phyloP scores from a whole-genome alignment of 2,329 filamentous ascomycete genomes.

The Botryosphaeria agaves region DNA sequence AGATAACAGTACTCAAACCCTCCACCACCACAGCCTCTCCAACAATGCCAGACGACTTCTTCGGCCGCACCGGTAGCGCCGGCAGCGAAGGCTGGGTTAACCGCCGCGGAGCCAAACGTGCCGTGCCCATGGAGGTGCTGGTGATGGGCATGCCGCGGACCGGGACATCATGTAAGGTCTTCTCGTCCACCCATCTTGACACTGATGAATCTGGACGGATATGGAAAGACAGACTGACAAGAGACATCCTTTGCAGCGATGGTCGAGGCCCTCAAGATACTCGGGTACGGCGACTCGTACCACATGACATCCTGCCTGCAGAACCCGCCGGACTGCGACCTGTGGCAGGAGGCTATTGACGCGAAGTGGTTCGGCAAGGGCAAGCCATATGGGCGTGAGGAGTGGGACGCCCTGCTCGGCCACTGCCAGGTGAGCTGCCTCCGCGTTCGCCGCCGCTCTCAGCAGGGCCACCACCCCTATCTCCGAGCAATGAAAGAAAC shows the following conservation, averaged over 20 bases:
- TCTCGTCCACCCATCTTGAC: background rate
- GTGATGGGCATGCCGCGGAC: conserved; percentile 53
- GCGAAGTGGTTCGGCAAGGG: conserved; percentile 45
- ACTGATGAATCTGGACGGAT: no score
- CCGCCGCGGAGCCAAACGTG: conserved; percentile 20
- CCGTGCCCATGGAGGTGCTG: conserved; percentile 56
- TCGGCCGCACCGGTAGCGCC: background rate
- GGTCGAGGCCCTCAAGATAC: conserved; percentile 38
- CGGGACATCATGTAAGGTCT: conserved; percentile 47
- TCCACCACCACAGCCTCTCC: no score
- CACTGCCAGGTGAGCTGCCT: conserved; percentile 27
- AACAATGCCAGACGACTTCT: no score
- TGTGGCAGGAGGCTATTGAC: conserved; percentile 53
- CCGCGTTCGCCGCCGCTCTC: background rate
- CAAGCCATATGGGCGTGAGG: conserved; percentile 41
- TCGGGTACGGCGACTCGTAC: conserved; percentile 53
- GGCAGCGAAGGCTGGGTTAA: background rate
- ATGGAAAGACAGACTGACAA: no score
- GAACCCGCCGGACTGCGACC: conserved; percentile 47
- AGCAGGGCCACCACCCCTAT: background rate
- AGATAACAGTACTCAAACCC: no score
- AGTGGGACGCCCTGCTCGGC: conserved; percentile 53
- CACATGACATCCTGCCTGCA: conserved; percentile 59
- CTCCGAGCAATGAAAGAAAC: background rate
- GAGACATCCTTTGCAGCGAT: conserved; percentile 26